Conservation (phyloP, 192 early-diverging fungal species). For the Coemansia sp. region DNA sequence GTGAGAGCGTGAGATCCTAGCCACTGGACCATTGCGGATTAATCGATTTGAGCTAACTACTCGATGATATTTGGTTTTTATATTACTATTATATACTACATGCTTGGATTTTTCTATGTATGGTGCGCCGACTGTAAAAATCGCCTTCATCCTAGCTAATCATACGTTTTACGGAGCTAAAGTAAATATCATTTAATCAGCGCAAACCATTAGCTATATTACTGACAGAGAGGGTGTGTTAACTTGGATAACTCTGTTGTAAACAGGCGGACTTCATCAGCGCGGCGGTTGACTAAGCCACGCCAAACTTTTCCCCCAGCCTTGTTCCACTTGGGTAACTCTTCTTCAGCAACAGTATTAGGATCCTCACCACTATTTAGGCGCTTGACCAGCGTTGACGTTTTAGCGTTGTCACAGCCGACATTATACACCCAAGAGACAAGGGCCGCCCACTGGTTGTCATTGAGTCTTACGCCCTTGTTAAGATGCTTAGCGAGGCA, state of each 20-base stretch:
- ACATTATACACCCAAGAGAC: constrained; percentile 44
- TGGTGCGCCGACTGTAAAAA: no score
- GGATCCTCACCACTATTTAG: constrained; percentile 36
- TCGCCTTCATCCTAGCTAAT: no score
- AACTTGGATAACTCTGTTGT: constrained; percentile 23
- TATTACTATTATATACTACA: no score
- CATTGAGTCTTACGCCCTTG: constrained; percentile 28
- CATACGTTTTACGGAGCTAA: no score
- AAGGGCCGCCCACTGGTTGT: constrained; percentile 44
- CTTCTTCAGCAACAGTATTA: constrained; percentile 30
- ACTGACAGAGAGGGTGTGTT: constrained; percentile 22
- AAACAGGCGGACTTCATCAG: constrained; percentile 36
- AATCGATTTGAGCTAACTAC: no score
- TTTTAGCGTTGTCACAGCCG: constrained; percentile 31
- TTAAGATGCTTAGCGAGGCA: constrained; percentile 33
- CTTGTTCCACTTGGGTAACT: constrained; percentile 41
- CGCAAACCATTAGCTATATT: no score
- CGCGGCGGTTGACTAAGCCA: constrained; percentile 37
- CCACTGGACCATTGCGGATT: no score
- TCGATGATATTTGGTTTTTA: no score
- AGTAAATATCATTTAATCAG: no score
- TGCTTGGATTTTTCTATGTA: no score
- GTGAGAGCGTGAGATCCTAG: no score
- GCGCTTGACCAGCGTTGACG: constrained; percentile 34
- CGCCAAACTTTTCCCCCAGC: constrained; percentile 36